These are phyloP conservation scores for Coriaria nepalensis DNA, from an alignment of 306 rosid species.

Conservation along the genomic window DNA sequence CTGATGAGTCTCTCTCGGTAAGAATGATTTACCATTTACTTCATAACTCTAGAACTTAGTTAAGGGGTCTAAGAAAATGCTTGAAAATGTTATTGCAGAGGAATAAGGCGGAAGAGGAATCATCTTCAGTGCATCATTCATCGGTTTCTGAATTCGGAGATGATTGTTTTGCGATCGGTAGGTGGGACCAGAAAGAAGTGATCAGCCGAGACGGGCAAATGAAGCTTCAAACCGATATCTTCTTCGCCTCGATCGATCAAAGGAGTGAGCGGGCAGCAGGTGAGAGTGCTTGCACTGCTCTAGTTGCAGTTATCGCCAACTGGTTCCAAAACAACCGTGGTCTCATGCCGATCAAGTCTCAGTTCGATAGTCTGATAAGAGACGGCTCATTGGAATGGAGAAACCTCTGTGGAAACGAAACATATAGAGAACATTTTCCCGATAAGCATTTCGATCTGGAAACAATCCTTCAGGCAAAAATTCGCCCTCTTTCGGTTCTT, in stretches of 20 bases:
- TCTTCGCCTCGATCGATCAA: slow-evolving; percentile 95
- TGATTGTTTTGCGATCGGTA: slow-evolving; percentile 81
- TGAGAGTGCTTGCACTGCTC: slow-evolving; percentile 98
- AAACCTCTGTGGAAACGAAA: slow-evolving; percentile 74
- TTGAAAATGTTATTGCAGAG: slow-evolving; percentile 27
- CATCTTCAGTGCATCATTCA: slow-evolving; percentile 52
- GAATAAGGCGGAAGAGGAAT: slow-evolving; percentile 63
- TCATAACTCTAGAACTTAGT: not conserved
- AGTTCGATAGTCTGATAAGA: slow-evolving; percentile 82
- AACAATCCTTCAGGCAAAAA: slow-evolving; percentile 83
- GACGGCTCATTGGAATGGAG: slow-evolving; percentile 97
- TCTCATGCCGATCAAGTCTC: slow-evolving; percentile 92
- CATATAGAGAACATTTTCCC: slow-evolving; percentile 68
- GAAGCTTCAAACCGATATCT: slow-evolving; percentile 81
- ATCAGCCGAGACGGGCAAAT: slow-evolving; percentile 80
- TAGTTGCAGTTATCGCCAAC: slow-evolving; percentile 86
- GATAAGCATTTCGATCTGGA: slow-evolving; percentile 99
- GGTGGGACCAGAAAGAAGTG: slow-evolving; percentile 88
- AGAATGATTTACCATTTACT: slow-evolving; percentile 39
- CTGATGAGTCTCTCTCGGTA: slow-evolving; percentile 62
- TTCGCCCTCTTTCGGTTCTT: slow-evolving; percentile 74
- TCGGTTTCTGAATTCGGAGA: slow-evolving; percentile 94
- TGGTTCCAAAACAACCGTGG: slow-evolving; percentile 79
- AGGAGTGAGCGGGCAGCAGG: slow-evolving; percentile 98
- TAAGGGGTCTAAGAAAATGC: slow-evolving; percentile 1